Evolutionary conservation across 345 rosid genomes (phyloP).

Genomic region (Firmiana major): DNA sequence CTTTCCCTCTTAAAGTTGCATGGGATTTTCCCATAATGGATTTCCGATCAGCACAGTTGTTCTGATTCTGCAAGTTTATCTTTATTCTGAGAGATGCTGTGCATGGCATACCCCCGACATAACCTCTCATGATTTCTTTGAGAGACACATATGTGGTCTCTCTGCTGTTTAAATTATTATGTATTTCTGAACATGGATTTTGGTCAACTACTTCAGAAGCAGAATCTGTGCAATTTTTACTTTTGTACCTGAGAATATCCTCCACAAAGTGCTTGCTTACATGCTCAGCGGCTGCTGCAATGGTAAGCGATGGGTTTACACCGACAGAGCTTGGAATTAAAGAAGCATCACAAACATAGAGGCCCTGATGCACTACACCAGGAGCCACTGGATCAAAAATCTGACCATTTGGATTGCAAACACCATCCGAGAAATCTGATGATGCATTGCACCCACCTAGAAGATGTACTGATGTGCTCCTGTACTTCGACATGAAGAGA

Average conservation of each 20-base stretch:
- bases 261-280: slow-evolving; percentile 31
- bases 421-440: slow-evolving; percentile 33
- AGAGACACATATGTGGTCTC: slow-evolving; percentile 19
- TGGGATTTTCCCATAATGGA: not conserved
- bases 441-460: slow-evolving; percentile 53
- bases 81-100: slow-evolving; percentile 34
- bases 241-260: slow-evolving; percentile 30
- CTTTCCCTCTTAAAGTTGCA: slow-evolving; percentile 32
- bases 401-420: slow-evolving; percentile 41
- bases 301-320: slow-evolving; percentile 40
- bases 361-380: slow-evolving; percentile 32
- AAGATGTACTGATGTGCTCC: slow-evolving; percentile 46
- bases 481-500: slow-evolving; percentile 40
- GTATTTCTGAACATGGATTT: not conserved
- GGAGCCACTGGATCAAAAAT: slow-evolving; percentile 30
- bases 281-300: slow-evolving; percentile 43
- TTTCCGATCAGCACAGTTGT: slow-evolving; percentile 2
- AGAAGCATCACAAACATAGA: slow-evolving; percentile 48
- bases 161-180: slow-evolving; percentile 8
- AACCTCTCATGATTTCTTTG: slow-evolving; percentile 39
- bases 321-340: slow-evolving; percentile 47
- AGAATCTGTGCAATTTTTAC: not conserved
- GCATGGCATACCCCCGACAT: slow-evolving; percentile 44
- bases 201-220: slow-evolving; percentile 6
- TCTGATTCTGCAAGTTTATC: slow-evolving; percentile 16